Conservation (phyloP, 23 red algal species). For the Gracilariopsis chorda region DNA sequence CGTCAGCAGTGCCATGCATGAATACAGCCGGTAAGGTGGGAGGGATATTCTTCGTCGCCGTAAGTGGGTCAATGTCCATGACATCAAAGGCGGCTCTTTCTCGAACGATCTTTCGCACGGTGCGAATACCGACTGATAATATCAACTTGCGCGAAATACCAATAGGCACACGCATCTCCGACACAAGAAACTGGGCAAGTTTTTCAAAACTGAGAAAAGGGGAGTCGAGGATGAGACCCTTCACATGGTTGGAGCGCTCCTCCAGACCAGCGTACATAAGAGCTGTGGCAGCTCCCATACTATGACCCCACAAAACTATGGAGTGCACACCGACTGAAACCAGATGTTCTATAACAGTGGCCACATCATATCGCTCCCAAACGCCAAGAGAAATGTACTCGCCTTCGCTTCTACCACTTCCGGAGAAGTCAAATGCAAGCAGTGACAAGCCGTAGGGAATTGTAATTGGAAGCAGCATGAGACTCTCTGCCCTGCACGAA, state of each 20-base stretch:
- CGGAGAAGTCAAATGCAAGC: slow-evolving; percentile 83
- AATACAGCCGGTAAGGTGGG: slow-evolving; percentile 49
- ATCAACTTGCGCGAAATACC: slow-evolving; percentile 65
- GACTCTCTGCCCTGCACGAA: slow-evolving; percentile 66
- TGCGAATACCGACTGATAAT: slow-evolving; percentile 65
- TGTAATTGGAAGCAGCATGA: slow-evolving; percentile 28
- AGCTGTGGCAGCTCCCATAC: slow-evolving; percentile 86
- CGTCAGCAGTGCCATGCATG: slow-evolving; percentile 73
- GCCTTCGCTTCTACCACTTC: slow-evolving; percentile 61
- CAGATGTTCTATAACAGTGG: slow-evolving; percentile 61
- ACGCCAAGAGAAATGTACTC: slow-evolving; percentile 85
- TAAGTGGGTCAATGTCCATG: slow-evolving; percentile 66
- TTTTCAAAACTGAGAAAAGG: slow-evolving; percentile 83
- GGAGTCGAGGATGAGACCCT: slow-evolving; percentile 64
- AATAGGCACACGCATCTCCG: slow-evolving; percentile 48
- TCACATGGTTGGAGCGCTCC: slow-evolving; percentile 10
- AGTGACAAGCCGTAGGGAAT: slow-evolving; percentile 75
- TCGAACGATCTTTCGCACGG: slow-evolving; percentile 69
- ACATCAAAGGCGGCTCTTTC: slow-evolving; percentile 74
- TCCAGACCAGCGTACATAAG: slow-evolving; percentile 73
- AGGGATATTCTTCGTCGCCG: slow-evolving; percentile 34
- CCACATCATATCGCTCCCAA: slow-evolving; percentile 66
- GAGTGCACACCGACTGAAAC: slow-evolving; percentile 24
- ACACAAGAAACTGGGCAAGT: slow-evolving; percentile 70
- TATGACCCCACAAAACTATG: slow-evolving; percentile 74